Percentiles rank a stretch among this genome's conserved stretches.
These are phyloP conservation scores for Phlyctochytrium planicorne DNA, from an alignment of 192 early-diverging fungal species.

Conservation along the genomic window DNA sequence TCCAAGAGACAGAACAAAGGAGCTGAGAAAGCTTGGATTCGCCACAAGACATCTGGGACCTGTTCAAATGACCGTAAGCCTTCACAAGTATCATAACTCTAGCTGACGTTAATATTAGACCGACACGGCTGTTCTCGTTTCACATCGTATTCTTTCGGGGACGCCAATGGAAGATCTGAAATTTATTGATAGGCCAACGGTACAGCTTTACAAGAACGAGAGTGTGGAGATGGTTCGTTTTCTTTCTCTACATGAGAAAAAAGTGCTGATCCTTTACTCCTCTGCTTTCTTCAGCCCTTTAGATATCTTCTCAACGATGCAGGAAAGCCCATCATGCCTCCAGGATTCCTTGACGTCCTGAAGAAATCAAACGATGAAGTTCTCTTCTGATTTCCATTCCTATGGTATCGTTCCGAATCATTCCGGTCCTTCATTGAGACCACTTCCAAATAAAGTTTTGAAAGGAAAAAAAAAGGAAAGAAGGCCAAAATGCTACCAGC, in stretches of 20 bases:
- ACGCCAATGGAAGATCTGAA: constrained; percentile 60
- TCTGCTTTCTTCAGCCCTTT: constrained; percentile 61
- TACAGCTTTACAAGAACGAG: constrained; percentile 65
- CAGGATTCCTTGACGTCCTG: constrained; percentile 71
- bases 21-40: constrained; percentile 69
- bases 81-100: neutral
- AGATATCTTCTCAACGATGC: constrained; percentile 61
- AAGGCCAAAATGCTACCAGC: no score
- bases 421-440: no score
- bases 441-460: no score
- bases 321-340: constrained; percentile 60
- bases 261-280: neutral
- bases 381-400: constrained; percentile 36
- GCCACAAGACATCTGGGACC: constrained; percentile 68
- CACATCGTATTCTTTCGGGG: constrained; percentile 65
- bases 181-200: constrained; percentile 74
- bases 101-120: constrained; percentile 37
- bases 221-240: constrained; percentile 59
- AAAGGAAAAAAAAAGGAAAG: no score
- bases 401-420: no score
- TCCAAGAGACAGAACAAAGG: constrained; percentile 47
- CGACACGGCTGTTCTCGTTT: constrained; percentile 76
- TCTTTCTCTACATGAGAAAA: no score
- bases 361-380: constrained; percentile 66
- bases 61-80: constrained; percentile 71